Evolutionary conservation across 2,329 filamentous ascomycete genomes (phyloP), one percentile per base, ranked within the genome.

Genomic region (Talaromyces pinophilus): DNA sequence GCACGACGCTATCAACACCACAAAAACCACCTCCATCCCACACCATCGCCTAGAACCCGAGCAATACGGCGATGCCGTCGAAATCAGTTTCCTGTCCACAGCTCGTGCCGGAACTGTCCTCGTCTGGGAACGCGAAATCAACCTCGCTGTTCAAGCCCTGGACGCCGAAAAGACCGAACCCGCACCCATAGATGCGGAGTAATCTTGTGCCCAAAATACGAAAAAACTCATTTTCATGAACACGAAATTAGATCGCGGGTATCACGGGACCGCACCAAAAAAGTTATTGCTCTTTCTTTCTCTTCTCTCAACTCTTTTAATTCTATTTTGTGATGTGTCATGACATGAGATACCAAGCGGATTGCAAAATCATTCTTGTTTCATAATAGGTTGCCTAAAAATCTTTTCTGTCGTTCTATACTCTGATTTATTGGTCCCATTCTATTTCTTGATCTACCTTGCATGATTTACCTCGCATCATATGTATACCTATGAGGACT

Each of bases 51-150:
- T 77, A 17, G 71, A 76, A 61, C 74, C 76, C 2, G 72, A 76
- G 70, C 54, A 68, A 11, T 71, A 69, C 25, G 76, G 68, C 63
- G 76, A 78, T 66, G 79, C 75, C 1, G 87, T 92, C 0, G 93
- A 97, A 76, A 88, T 98, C 79, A 94, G 90, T 66, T 98, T 97
- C 77, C 82, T 98, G 69, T 95, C 91, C 68, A 98, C 94, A 0
- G 93, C 92, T 4, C 86, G 90, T 50, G 92, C 93, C 0, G 94
- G 94, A 1, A 93, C 92, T 5, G 94, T 98, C 10, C 93, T 98
- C 73, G 86, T 98, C 46, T 87, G 88, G 3, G 86, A 90, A 69
- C 87, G 90, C 71, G 91, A 94, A 74, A 83, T 93, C 54, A 82
- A 84, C n/a, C 86, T 86, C 66, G 93, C 92, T 0, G 81, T 97